Evolutionary conservation across 345 rosid genomes (phyloP).

Genomic region (Noccaea caerulescens): DNA sequence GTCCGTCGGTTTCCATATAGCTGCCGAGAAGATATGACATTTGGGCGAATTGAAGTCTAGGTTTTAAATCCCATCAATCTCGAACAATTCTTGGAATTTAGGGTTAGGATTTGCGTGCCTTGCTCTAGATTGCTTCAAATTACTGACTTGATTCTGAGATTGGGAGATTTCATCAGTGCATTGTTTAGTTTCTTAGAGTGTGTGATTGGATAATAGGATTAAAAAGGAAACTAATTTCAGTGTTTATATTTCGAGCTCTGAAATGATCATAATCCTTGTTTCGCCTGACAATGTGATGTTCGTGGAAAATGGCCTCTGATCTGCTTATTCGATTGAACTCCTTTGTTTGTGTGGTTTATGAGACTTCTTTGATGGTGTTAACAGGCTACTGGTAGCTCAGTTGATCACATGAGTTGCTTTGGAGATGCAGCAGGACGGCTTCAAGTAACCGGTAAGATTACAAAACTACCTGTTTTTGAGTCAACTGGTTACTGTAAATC

Average conservation of each 20-base stretch:
- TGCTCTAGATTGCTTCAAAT: neutral
- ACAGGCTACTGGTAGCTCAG: constrained; percentile 70
- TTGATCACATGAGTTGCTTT: constrained; percentile 85
- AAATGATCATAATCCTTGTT: neutral
- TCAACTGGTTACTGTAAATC: neutral
- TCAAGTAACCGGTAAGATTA: constrained; percentile 66
- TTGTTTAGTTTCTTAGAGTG: constrained; percentile 15
- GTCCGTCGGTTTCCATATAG: neutral
- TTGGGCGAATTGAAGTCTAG: constrained; percentile 9
- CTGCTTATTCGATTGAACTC: neutral
- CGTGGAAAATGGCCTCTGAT: neutral
- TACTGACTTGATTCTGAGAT: neutral
- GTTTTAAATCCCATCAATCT: constrained; percentile 16
- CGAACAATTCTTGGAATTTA: constrained; percentile 11
- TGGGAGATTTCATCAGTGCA: constrained; percentile 7
- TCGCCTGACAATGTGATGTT: neutral
- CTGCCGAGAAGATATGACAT: neutral
- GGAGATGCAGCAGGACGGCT: constrained; percentile 79
- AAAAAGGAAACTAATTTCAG: neutral
- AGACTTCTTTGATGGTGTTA: constrained; percentile 18
- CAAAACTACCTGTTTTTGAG: neutral
- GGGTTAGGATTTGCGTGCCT: neutral
- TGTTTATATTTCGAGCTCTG: constrained; percentile 11
- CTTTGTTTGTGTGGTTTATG: constrained; percentile 12
- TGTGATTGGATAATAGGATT: neutral